These are phyloP conservation scores for Thymus mandschuricus DNA, from an alignment of 257 asterid species.

Conservation along the genomic window DNA sequence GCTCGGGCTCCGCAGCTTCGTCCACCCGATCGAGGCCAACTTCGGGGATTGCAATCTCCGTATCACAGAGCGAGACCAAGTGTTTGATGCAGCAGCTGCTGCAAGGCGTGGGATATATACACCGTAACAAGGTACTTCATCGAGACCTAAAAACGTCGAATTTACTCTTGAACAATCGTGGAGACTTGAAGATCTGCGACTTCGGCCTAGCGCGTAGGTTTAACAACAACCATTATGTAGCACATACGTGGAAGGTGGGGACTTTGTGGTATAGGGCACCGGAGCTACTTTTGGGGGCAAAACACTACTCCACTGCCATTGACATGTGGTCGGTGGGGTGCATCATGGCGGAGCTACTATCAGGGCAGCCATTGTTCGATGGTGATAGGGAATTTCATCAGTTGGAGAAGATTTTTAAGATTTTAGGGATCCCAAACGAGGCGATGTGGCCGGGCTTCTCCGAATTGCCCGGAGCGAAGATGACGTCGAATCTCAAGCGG, in stretches of 20 bases:
- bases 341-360: not conserved
- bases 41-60: too few species aligned
- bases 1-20: too few species aligned
- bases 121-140: not conserved
- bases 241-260: not conserved
- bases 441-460: not conserved
- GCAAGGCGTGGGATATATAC: not conserved
- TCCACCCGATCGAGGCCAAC: too few species aligned
- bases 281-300: too few species aligned
- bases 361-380: not conserved
- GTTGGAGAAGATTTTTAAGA: not conserved
- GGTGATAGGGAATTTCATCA: not conserved
- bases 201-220: too few species aligned
- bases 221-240: not conserved
- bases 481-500: too few species aligned
- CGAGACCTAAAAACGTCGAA: not conserved
- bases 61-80: constrained; percentile 12
- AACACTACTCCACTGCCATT: too few species aligned
- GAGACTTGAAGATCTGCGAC: too few species aligned
- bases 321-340: constrained; percentile 9
- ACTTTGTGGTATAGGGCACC: not conserved
- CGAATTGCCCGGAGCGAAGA: not conserved
- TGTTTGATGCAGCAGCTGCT: not conserved
- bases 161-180: not conserved
- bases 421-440: not conserved